These are phyloP conservation scores for Breviolum minutum DNA, from an alignment of 73 alveolate species.

Conservation along the genomic window DNA sequence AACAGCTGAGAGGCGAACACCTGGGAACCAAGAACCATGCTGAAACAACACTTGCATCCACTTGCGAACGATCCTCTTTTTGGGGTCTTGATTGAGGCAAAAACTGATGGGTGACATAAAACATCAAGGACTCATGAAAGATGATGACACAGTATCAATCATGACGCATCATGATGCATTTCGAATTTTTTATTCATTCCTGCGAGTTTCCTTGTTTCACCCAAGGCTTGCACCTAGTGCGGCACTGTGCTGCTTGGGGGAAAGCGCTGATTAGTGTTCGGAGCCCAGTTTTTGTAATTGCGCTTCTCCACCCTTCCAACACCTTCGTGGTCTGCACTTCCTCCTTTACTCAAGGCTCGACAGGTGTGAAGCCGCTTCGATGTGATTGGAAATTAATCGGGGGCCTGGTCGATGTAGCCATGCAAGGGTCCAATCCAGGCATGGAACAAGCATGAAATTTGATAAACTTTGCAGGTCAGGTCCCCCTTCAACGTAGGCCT, in stretches of 20 bases:
- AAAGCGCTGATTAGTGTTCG: constrained; percentile 24
- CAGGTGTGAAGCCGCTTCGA: neutral
- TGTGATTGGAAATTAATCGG: constrained; percentile 18
- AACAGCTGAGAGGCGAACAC: constrained; percentile 20
- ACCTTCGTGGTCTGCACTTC: neutral
- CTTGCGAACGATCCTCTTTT: neutral
- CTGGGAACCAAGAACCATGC: neutral
- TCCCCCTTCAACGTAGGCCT: constrained; percentile 36
- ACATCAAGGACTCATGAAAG: no score
- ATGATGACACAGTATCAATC: no score
- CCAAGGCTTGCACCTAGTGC: neutral
- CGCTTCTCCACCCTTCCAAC: neutral
- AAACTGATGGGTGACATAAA: neutral
- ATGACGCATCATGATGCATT: no score
- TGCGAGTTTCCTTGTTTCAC: no score
- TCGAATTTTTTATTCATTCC: no score
- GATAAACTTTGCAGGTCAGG: neutral
- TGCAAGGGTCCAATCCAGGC: neutral
- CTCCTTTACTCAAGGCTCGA: neutral
- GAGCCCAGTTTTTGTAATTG: neutral
- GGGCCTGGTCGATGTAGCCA: constrained; percentile 23
- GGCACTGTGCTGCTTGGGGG: constrained; percentile 66
- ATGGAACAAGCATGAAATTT: neutral
- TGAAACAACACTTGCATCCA: neutral
- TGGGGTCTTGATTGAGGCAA: no score